Evolutionary conservation across 495 filamentous ascomycete species (phyloP).

Genomic region (Penicillium pulvis): DNA sequence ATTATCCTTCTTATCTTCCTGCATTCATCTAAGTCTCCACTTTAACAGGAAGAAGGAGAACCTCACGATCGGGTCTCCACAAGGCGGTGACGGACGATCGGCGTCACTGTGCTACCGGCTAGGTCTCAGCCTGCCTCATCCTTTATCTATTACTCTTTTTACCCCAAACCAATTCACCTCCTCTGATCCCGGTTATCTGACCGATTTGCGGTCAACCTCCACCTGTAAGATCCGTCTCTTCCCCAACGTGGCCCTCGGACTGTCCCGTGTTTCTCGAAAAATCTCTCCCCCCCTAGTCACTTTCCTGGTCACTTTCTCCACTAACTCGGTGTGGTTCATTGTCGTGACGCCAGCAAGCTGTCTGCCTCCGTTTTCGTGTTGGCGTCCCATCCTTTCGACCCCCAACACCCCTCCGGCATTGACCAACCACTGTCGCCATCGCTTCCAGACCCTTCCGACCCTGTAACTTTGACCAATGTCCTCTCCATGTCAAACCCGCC

Average conservation of each 20-base stretch:
- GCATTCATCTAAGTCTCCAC: constrained; percentile 2
- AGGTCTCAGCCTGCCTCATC: constrained; percentile 17
- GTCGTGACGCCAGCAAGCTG: constrained; percentile 23
- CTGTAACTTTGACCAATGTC: constrained; percentile 53
- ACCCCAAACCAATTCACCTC: constrained; percentile 13
- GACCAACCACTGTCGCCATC: constrained; percentile 17
- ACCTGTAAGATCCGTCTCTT: constrained; percentile 41
- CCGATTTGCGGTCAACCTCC: constrained; percentile 21
- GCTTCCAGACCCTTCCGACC: constrained; percentile 35
- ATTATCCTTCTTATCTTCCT: background rate
- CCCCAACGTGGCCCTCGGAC: constrained; percentile 35
- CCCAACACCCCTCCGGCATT: constrained; percentile 4
- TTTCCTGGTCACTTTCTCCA: constrained; percentile 11
- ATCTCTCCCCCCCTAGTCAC: constrained; percentile 7
- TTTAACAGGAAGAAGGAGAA: background rate
- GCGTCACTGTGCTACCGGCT: constrained; percentile 19
- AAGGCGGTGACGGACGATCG: constrained; percentile 33
- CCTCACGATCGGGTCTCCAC: background rate
- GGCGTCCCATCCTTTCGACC: constrained; percentile 12
- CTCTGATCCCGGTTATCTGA: constrained; percentile 18
- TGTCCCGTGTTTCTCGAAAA: background rate
- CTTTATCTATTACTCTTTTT: constrained; percentile 15
- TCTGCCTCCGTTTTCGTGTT: constrained; percentile 7
- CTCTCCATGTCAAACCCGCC: constrained; percentile 58
- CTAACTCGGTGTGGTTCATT: constrained; percentile 23